These are phyloP conservation scores for Pseudopithomyces chartarum DNA, from an alignment of 2,329 filamentous ascomycete species.

Conservation along the genomic window DNA sequence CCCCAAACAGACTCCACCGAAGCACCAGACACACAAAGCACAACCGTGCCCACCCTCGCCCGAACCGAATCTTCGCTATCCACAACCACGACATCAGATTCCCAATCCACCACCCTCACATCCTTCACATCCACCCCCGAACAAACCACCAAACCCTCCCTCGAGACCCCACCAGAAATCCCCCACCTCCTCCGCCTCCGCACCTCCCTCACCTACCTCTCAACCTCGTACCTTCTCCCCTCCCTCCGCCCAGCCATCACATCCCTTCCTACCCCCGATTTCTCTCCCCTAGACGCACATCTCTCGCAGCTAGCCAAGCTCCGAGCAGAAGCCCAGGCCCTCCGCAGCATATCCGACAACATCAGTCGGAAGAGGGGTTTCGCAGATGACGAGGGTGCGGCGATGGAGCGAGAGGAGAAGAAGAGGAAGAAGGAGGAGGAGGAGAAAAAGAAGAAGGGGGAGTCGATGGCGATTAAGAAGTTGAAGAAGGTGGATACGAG, in stretches of 20 bases:
- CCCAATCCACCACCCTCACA: constrained; percentile 19
- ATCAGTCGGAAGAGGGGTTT: constrained; percentile 65
- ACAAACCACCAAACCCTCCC: constrained; percentile 17
- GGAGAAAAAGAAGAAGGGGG: constrained; percentile 79
- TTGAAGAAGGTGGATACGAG: constrained; percentile 87
- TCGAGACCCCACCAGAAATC: constrained; percentile 51
- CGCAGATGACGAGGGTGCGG: constrained; percentile 67
- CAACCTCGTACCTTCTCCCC: constrained; percentile 61
- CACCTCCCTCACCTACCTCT: constrained; percentile 68
- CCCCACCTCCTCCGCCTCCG: constrained; percentile 66
- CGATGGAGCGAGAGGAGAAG: constrained; percentile 71
- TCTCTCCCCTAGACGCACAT: constrained; percentile 72
- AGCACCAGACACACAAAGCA: constrained; percentile 18
- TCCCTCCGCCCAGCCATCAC: constrained; percentile 52
- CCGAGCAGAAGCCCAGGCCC: constrained; percentile 71
- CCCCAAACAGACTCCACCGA: constrained; percentile 14
- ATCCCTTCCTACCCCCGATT: constrained; percentile 60
- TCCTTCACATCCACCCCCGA: constrained; percentile 17
- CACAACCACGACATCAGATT: constrained; percentile 28
- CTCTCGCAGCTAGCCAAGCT: constrained; percentile 68
- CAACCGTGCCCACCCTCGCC: constrained; percentile 3
- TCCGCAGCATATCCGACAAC: constrained; percentile 72
- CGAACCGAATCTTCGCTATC: not conserved
- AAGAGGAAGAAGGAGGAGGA: constrained; percentile 87
- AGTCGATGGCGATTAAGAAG: constrained; percentile 68